A percentile compares a stretch with the other conserved stretches of the same genome.
phyloP scores from a whole-genome alignment of 768 basidiomycete genomes.

The Hypholoma fasciculare region DNA sequence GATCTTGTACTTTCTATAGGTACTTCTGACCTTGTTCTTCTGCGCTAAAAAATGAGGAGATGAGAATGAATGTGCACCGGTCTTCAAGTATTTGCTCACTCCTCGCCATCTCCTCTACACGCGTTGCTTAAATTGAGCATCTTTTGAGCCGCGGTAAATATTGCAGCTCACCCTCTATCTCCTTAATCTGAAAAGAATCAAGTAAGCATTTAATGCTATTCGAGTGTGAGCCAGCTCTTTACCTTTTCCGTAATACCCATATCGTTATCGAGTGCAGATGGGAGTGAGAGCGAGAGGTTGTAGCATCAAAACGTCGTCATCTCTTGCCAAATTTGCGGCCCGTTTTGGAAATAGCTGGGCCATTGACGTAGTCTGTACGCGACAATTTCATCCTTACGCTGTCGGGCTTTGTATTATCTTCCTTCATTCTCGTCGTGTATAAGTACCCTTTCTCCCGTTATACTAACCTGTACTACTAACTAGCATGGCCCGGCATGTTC shows the following conservation, averaged over 20 bases:
- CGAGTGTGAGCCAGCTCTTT: neutral
- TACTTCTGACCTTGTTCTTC: slow-evolving; percentile 80
- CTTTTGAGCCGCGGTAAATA: neutral
- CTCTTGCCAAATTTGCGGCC: neutral
- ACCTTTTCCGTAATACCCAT: slow-evolving; percentile 98
- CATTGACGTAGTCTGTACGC: neutral
- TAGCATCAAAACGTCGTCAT: slow-evolving; percentile 3
- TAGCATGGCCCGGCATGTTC: slow-evolving; percentile 48
- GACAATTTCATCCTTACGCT: neutral
- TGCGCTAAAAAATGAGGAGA: slow-evolving; percentile 56
- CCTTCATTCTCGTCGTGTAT: neutral
- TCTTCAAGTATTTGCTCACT: slow-evolving; percentile 52
- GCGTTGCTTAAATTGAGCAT: neutral
- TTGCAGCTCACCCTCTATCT: slow-evolving; percentile 79
- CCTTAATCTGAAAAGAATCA: slow-evolving; percentile 69
- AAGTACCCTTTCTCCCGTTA: slow-evolving; percentile 2
- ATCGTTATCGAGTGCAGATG: slow-evolving; percentile 15
- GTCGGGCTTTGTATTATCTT: neutral
- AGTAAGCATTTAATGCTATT: slow-evolving; percentile 1
- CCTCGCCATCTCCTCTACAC: slow-evolving; percentile 92
- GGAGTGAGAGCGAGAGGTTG: slow-evolving; percentile 15
- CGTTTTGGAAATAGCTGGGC: neutral
- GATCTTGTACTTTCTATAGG: neutral
- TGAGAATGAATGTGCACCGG: neutral
- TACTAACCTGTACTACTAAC: slow-evolving; percentile 12